Evolutionary conservation across 2,329 filamentous ascomycete genomes (phyloP).

Genomic region (Aspergillus sp.): DNA sequence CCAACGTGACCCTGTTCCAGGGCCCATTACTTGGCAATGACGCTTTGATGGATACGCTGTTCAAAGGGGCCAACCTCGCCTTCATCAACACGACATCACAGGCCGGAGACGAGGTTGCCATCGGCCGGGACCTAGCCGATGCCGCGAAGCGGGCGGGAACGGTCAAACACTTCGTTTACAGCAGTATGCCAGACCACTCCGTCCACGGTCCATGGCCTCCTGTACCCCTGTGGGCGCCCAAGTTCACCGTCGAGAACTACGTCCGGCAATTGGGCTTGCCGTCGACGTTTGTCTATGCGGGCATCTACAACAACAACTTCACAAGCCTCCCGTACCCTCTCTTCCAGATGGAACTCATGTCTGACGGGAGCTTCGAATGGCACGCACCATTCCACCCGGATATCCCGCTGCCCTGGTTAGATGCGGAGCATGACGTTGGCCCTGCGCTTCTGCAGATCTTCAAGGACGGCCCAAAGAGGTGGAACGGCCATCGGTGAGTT

Average conservation of each 20-base stretch:
- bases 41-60: slow-evolving; percentile 64
- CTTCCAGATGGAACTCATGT: slow-evolving; percentile 85
- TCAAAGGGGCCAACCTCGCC: slow-evolving; percentile 73
- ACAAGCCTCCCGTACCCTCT: slow-evolving; percentile 85
- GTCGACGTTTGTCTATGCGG: slow-evolving; percentile 88
- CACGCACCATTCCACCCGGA: slow-evolving; percentile 87
- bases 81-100: slow-evolving; percentile 98
- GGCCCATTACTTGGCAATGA: slow-evolving; percentile 61
- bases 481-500: slow-evolving; percentile 62
- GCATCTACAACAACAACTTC: slow-evolving; percentile 99
- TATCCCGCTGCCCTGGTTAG: slow-evolving; percentile 83
- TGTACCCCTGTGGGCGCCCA: slow-evolving; percentile 82
- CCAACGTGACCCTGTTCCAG: slow-evolving; percentile 68
- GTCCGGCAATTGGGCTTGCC: slow-evolving; percentile 72
- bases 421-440: slow-evolving; percentile 92
- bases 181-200: slow-evolving; percentile 91
- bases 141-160: slow-evolving; percentile 69
- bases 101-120: slow-evolving; percentile 75
- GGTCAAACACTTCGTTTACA: slow-evolving; percentile 89
- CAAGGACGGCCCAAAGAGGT: slow-evolving; percentile 81
- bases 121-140: slow-evolving; percentile 80
- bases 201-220: slow-evolving; percentile 74
- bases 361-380: slow-evolving; percentile 83
- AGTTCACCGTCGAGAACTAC: slow-evolving; percentile 89
- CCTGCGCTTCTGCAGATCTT: slow-evolving; percentile 87